Conservation (phyloP, 1,284 basidiomycete genomes). For the Ganoderma leucocontextum region DNA sequence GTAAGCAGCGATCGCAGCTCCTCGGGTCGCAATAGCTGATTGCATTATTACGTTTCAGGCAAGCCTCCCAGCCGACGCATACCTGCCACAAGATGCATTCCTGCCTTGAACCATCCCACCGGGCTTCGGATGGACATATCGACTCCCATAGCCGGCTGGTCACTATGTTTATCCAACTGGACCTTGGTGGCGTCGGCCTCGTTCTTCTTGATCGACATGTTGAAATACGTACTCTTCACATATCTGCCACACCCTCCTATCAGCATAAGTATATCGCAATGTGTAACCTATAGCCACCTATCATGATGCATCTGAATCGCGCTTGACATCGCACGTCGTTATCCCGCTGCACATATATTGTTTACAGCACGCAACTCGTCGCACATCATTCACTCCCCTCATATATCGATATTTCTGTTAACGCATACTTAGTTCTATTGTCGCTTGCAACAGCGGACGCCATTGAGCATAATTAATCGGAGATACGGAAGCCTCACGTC, state of each 20-base stretch:
- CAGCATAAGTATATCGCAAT: slow-evolving; percentile 28
- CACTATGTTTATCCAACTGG: slow-evolving; percentile 17
- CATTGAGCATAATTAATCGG: slow-evolving; percentile 13
- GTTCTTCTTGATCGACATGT: slow-evolving; percentile 29
- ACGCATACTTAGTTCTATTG: slow-evolving; percentile 8
- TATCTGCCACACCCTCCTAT: slow-evolving; percentile 10
- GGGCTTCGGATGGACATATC: slow-evolving; percentile 29
- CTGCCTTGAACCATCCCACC: slow-evolving; percentile 37
- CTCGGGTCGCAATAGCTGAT: slow-evolving; percentile 32
- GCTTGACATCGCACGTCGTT: slow-evolving; percentile 30
- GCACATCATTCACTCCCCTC: slow-evolving; percentile 16
- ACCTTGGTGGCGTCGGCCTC: slow-evolving; percentile 20
- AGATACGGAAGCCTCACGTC: neutral
- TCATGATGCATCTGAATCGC: slow-evolving; percentile 25
- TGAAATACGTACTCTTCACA: slow-evolving; percentile 28
- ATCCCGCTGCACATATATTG: slow-evolving; percentile 30
- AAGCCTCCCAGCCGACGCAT: slow-evolving; percentile 43
- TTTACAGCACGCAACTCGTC: slow-evolving; percentile 27
- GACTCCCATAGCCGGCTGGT: slow-evolving; percentile 21
- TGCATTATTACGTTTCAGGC: slow-evolving; percentile 30
- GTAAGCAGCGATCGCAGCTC: slow-evolving; percentile 47
- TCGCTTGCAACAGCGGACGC: slow-evolving; percentile 6
- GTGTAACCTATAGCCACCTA: slow-evolving; percentile 32
- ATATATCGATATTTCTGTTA: slow-evolving; percentile 24
- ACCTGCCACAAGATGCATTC: slow-evolving; percentile 54